phyloP scores from a whole-genome alignment of 108 stramenopile genomes.

The Asterionellopsis glacialis region DNA sequence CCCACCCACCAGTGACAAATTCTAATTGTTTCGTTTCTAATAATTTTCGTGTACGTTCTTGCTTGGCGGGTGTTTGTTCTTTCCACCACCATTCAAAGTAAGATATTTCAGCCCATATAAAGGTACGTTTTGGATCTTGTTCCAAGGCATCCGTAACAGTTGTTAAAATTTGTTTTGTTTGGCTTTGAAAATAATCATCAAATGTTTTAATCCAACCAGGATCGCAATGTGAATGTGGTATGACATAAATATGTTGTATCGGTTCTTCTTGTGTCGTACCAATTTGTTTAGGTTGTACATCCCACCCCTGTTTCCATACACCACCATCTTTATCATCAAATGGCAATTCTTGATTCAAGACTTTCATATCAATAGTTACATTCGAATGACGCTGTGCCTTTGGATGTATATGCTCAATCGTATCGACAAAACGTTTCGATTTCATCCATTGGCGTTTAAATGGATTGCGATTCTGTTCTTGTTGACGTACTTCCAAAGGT shows the following conservation, averaged over 20 bases:
- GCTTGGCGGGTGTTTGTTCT: conserved; percentile 24
- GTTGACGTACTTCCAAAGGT: too few relatives aligned
- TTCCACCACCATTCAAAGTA: conserved; percentile 73
- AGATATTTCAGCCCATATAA: conserved; percentile 69
- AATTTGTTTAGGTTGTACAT: conserved; percentile 27
- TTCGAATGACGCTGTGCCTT: too few relatives aligned
- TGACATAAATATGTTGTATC: conserved; percentile 37
- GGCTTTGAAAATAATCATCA: conserved; percentile 60
- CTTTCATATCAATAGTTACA: conserved; percentile 45
- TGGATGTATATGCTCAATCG: too few relatives aligned
- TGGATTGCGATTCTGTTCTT: too few relatives aligned
- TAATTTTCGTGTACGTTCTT: conserved; percentile 14
- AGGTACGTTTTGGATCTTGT: conserved; percentile 33
- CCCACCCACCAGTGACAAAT: conserved; percentile 68
- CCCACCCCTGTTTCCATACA: conserved; percentile 59
- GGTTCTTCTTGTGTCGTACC: neutral
- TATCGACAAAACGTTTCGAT: too few relatives aligned
- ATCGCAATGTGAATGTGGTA: conserved; percentile 66
- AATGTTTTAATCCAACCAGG: conserved; percentile 73
- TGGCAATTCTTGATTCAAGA: conserved; percentile 25
- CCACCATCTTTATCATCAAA: conserved; percentile 55
- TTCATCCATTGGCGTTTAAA: too few relatives aligned
- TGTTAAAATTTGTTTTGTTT: conserved; percentile 50
- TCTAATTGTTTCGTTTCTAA: conserved; percentile 40
- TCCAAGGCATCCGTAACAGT: conserved; percentile 32